These are phyloP conservation scores for Kodamaea sp. DNA, from an alignment of 1,139 yeast species.

Conservation along the genomic window DNA sequence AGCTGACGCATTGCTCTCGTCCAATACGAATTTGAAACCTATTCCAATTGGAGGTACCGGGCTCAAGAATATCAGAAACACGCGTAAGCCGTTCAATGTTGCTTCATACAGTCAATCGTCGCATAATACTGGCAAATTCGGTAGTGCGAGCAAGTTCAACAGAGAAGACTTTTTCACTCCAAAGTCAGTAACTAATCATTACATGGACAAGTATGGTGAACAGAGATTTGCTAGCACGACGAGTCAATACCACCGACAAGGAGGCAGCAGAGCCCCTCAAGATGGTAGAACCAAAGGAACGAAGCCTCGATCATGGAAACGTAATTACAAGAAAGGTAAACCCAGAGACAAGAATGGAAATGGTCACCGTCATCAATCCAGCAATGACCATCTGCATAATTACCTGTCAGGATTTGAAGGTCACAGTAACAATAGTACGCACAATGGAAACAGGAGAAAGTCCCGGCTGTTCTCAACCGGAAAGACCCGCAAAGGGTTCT, in stretches of 20 bases:
- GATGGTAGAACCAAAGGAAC: slow-evolving; percentile 37
- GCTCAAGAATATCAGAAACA: slow-evolving; percentile 45
- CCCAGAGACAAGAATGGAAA: slow-evolving; percentile 15
- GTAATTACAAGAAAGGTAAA: slow-evolving; percentile 15
- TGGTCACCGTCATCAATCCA: slow-evolving; percentile 16
- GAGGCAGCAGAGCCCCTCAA: slow-evolving; percentile 12
- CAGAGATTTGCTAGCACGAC: slow-evolving; percentile 22
- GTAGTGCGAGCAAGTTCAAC: slow-evolving; percentile 40
- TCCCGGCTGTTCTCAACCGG: slow-evolving; percentile 36
- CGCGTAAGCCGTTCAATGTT: slow-evolving; percentile 64
- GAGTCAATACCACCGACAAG: slow-evolving; percentile 12
- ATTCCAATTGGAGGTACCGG: slow-evolving; percentile 40
- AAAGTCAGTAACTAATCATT: slow-evolving; percentile 68
- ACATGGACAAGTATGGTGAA: slow-evolving; percentile 68
- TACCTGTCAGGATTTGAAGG: slow-evolving; percentile 3
- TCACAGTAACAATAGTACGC: slow-evolving; percentile 1
- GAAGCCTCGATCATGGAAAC: slow-evolving; percentile 34
- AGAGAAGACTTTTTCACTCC: slow-evolving; percentile 79
- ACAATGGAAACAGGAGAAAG: slow-evolving; percentile 13
- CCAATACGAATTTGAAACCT: slow-evolving; percentile 43
- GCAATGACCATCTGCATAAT: slow-evolving; percentile 6
- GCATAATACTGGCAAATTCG: slow-evolving; percentile 18
- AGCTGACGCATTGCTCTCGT: slow-evolving; percentile 48
- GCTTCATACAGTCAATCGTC: slow-evolving; percentile 50
- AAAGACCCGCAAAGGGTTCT: slow-evolving; percentile 20